Base-by-base conservation (phyloP, 169 alveolate genomes). In the Cystoisospora suis region DNA sequence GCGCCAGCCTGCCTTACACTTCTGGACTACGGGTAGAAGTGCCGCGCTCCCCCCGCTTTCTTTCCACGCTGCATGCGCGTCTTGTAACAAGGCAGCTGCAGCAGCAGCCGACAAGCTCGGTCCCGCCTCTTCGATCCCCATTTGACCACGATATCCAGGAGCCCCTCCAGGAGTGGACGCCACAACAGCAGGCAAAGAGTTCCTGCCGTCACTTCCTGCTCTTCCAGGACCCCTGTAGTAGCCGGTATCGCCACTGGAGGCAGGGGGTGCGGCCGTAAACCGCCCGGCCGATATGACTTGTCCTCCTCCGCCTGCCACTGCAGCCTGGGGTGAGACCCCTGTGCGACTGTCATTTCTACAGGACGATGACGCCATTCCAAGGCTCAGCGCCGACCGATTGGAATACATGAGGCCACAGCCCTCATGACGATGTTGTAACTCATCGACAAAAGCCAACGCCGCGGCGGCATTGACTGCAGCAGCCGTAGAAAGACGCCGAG, bases 11-110 rank as follows among this genome's bases (percentile, higher is more conserved):
- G n/a, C n/a, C n/a, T n/a, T 27, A 65, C 77, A 65, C 34, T 65
- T 65, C 34, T 65, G 77, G 27, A 65, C 77, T 44, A 65, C 12
- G 6, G 77, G 77, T 15, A 65, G 77, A 36, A 65, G 40, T 32
- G 77, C 77, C 1, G 77, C 77, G 34, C 34, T 65, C 12, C 42
- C 77, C 7, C 77, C 77, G 15, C 45, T 1, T n/a, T 65, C 77
- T n/a, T 65, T 65, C 77, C 77, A 65, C 45, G 77, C 77, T 5
- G 77, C 77, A 44, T 65, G 77, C 36, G 77, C 77, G 77, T 65
- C 77, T 44, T 65, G 77, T 15, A 65, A 44, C 45, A 65, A 44
- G 77, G 77, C 77, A 27, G 77, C 77, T 36, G 77, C 77, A 5
- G 77, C 77, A 65, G 77, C 77, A 1, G 77, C 77, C 7, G 77